Percentiles rank a stretch among this genome's conserved stretches.
phyloP scores from a whole-genome alignment of 169 alveolate species.

The Plasmodium sp. region DNA sequence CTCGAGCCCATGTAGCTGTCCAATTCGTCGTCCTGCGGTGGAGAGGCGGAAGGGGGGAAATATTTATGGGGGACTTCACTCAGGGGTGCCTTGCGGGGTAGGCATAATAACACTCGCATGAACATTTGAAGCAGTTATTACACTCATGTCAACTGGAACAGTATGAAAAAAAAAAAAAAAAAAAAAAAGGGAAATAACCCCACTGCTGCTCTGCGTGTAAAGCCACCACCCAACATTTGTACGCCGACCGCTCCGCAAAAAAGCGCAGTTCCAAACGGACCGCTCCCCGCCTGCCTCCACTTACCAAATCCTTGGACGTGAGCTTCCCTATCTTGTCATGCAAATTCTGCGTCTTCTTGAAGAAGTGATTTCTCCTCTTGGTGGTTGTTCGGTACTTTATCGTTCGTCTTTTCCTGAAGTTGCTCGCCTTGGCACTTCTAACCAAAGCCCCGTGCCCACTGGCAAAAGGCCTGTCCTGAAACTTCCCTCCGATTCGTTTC shows the following conservation, averaged over 20 bases:
- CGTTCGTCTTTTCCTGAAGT: slow-evolving; percentile 24
- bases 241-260: background rate
- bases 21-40: slow-evolving; percentile 57
- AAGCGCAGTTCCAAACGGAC: background rate
- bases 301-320: slow-evolving; percentile 67
- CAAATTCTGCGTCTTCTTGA: slow-evolving; percentile 29
- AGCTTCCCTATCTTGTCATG: slow-evolving; percentile 64
- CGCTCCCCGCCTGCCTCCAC: background rate
- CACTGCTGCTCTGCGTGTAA: background rate
- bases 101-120: background rate
- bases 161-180: no score
- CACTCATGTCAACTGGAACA: no score
- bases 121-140: background rate
- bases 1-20: slow-evolving; percentile 68
- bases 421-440: slow-evolving; percentile 1
- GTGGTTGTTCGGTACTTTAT: background rate
- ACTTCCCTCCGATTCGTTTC: slow-evolving; percentile 22
- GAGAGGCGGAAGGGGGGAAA: background rate
- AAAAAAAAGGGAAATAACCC: background rate
- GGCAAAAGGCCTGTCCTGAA: slow-evolving; percentile 2
- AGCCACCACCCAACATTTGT: background rate
- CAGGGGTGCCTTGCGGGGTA: background rate
- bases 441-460: background rate
- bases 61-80: background rate
- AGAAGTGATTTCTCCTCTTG: slow-evolving; percentile 38